Evolutionary conservation across 345 rosid genomes (phyloP).

Genomic region (Populus davidiana): DNA sequence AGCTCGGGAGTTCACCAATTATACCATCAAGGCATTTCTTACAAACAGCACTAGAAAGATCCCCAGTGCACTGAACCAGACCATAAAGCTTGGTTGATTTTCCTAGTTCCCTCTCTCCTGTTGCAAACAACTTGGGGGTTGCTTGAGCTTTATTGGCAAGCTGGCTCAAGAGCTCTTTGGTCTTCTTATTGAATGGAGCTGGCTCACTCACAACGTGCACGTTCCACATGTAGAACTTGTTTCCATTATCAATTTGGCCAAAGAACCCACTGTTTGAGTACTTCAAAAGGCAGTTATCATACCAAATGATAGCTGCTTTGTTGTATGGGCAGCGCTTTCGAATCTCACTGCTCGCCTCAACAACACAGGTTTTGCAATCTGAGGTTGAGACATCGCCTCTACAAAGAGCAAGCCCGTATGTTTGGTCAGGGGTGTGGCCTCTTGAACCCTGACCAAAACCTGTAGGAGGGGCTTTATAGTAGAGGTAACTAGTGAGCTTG

Average conservation of each 20-base stretch:
- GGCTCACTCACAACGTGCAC: background rate
- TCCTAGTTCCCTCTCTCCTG: background rate
- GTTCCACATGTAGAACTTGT: conserved; percentile 6
- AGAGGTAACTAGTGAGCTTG: conserved; percentile 22
- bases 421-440: background rate
- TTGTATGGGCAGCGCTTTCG: background rate
- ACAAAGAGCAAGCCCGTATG: conserved; percentile 5
- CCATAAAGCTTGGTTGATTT: background rate
- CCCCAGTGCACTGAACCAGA: background rate
- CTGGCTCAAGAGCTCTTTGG: background rate
- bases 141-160: background rate
- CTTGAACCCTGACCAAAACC: background rate
- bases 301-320: conserved; percentile 5
- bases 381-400: background rate
- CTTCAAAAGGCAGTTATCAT: conserved; percentile 12
- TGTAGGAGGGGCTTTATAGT: background rate
- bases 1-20: conserved; percentile 1
- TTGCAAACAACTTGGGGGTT: background rate
- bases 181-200: background rate
- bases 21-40: conserved; percentile 2
- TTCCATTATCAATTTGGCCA: background rate
- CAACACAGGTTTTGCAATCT: background rate
- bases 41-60: background rate
- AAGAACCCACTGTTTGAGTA: conserved; percentile 8
- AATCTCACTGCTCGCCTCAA: background rate